A percentile compares a stretch with the other conserved stretches of the same genome.
phyloP scores from a whole-genome alignment of 176 grass and related monocot species.

The Carex cristatella region DNA sequence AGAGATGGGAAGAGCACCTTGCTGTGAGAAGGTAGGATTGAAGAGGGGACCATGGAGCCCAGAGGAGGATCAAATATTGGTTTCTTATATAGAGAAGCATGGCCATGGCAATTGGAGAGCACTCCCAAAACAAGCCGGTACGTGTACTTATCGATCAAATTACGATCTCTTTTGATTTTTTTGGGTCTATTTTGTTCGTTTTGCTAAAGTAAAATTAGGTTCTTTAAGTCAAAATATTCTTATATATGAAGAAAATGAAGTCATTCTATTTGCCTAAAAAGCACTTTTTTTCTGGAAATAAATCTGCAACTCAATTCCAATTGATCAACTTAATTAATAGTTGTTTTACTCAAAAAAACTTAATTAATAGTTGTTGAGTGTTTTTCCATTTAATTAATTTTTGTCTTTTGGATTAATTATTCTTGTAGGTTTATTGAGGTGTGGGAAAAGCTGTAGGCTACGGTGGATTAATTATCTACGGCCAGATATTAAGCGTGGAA shows the following conservation, averaged over 20 bases:
- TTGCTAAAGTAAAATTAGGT: background rate
- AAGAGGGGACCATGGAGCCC: conserved; percentile 72
- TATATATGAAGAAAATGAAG: background rate
- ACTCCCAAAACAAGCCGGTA: conserved; percentile 64
- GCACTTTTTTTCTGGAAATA: background rate
- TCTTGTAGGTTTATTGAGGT: conserved; percentile 45
- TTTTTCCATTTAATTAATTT: background rate
- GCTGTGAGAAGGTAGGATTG: conserved; percentile 75
- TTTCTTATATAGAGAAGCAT: conserved; percentile 54
- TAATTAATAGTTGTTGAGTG: background rate
- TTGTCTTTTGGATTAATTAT: background rate
- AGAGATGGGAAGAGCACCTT: conserved; percentile 62
- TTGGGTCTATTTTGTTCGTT: background rate
- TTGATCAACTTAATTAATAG: background rate
- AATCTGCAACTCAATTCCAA: background rate
- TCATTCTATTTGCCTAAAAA: background rate
- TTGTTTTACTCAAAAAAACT: no score
- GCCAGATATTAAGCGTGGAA: conserved; percentile 79
- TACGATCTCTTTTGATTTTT: background rate
- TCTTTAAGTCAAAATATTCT: background rate
- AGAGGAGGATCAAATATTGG: conserved; percentile 57
- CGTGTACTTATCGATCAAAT: background rate
- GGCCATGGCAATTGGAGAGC: conserved; percentile 86
- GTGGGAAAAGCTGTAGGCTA: conserved; percentile 89
- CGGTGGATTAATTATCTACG: conserved; percentile 85